Evolutionary conservation across 306 rosid species (phyloP).

Genomic region (apple (Malus domestica)): ASM211411v1 NC_041789.1:13668501-13669000

Average conservation of each 20-base stretch:
- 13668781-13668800: constrained; percentile 7
- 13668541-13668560: neutral
- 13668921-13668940: neutral
- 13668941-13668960: constrained; percentile 32
- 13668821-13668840: constrained; percentile 37
- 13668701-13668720: neutral
- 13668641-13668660: constrained; percentile 43
- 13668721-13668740: neutral
- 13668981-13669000: constrained; percentile 35
- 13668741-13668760: neutral
- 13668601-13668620: constrained; percentile 30
- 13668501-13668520: constrained; percentile 45
- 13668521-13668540: constrained; percentile 18
- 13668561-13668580: constrained; percentile 47
- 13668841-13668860: constrained; percentile 41
- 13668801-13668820: constrained; percentile 24
- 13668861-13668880: constrained; percentile 40
- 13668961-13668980: constrained; percentile 44
- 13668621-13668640: constrained; percentile 11
- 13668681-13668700: constrained; percentile 13
- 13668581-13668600: constrained; percentile 37
- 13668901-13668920: constrained; percentile 14
- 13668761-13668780: constrained; percentile 26
- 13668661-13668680: constrained; percentile 42
- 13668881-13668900: constrained; percentile 14